Conservation (phyloP, 768 basidiomycete species). For the Xerocomus brunneocitrinus region DNA sequence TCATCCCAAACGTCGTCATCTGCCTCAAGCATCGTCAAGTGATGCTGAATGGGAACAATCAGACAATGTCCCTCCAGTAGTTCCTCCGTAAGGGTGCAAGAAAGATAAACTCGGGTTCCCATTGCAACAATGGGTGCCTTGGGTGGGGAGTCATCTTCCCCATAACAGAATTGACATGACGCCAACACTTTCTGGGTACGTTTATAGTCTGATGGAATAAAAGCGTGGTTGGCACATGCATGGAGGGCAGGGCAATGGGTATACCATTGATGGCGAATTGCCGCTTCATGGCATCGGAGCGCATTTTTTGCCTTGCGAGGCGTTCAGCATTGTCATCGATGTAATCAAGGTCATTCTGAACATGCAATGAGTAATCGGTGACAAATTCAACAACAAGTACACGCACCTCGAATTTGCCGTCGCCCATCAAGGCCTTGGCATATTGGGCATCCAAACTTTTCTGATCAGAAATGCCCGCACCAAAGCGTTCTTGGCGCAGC, state of each 20-base stretch:
- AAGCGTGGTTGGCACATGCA: conserved; percentile 2
- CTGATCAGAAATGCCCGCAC: conserved; percentile 85
- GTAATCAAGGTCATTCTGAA: conserved; percentile 83
- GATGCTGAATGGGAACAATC: conserved; percentile 95
- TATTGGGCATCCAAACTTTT: conserved; percentile 89
- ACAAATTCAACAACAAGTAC: neutral
- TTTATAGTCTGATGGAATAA: conserved; percentile 69
- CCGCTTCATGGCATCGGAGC: conserved; percentile 92
- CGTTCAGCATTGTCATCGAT: conserved; percentile 96
- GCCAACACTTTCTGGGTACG: conserved; percentile 88
- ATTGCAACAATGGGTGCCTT: conserved; percentile 86
- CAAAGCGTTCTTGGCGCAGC: conserved; percentile 88
- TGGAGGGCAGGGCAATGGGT: conserved; percentile 11
- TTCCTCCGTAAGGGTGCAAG: conserved; percentile 83
- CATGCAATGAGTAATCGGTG: neutral
- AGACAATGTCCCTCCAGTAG: conserved; percentile 89
- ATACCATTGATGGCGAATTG: conserved; percentile 93
- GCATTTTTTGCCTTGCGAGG: conserved; percentile 91
- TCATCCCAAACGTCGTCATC: conserved; percentile 99
- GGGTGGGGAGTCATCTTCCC: conserved; percentile 88
- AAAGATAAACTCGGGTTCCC: conserved; percentile 88
- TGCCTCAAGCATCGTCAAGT: conserved; percentile 83
- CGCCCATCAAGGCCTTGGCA: conserved; percentile 81
- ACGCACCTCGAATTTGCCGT: conserved; percentile 79
- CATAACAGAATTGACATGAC: conserved; percentile 82